Evolutionary conservation across 2,329 filamentous ascomycete genomes (phyloP), one percentile per base, ranked within the genome.

Genomic region (Fulvia fulva): DNA sequence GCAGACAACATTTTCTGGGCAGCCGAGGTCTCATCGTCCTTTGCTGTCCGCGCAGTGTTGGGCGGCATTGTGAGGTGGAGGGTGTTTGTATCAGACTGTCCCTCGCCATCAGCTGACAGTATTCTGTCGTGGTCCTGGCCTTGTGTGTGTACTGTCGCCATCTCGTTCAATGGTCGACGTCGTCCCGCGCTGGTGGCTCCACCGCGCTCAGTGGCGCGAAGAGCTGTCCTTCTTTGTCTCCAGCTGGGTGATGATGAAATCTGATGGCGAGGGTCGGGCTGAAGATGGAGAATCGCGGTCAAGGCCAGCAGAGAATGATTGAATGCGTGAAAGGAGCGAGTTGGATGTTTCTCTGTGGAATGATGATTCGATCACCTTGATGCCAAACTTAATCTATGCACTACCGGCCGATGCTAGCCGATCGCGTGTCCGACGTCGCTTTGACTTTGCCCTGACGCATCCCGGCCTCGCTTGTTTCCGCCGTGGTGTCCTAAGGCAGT

Each of bases 1-100:
- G 94, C 94, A 57, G 93, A 96, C 55, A 96, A 74, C 94, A 99
- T 99, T 79, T 93, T 94, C 78, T 97, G 93, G 12, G 82, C 76
- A 22, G 91, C 83, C 5, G 92, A 91, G 64, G 95, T 90, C 61
- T 93, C 86, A 77, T 41, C 79, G 76, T 56, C 76, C 53, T 53
- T 56, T 47, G 46, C 57, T 19, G 63, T 60, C 51, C 56, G n/a
- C 61, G 53, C 14, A 58, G 63, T 28, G 61, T 58, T 23, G 54
- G 58, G 28, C 45, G 41, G 32, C 46, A 22, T 28, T 32, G 55
- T 57, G 49, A 57, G 55, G n/a, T 57, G 55, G 8, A 57, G 43
- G 2, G 22, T 30, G 41, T 34, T 57, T 4, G 12, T 47, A 23
- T 57, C 55, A 12, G 55, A 51, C 19, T 28, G 25, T 26, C 43